A percentile compares a stretch with the other conserved stretches of the same genome.
Conservation (phyloP, 768 basidiomycete species). For the Pleurotus platypus region DNA sequence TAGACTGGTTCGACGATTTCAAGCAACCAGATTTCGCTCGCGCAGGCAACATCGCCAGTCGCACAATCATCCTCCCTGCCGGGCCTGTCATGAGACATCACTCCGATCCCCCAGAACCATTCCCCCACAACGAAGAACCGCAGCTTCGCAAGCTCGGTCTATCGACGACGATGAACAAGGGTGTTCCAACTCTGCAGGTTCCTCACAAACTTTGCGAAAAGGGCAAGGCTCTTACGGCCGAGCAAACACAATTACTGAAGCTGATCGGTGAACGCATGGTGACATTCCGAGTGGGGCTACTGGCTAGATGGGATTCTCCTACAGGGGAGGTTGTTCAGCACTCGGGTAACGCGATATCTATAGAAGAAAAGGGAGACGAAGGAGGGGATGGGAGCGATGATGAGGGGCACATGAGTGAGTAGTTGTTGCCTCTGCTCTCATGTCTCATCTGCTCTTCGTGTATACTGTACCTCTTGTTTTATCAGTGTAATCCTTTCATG, state of each 20-base stretch:
- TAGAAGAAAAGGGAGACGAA: conserved; percentile 29
- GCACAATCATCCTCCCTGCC: conserved; percentile 70
- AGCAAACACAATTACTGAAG: conserved; percentile 93
- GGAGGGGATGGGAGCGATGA: conserved; percentile 28
- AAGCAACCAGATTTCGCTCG: conserved; percentile 89
- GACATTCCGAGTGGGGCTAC: conserved; percentile 68
- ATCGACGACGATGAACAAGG: conserved; percentile 77
- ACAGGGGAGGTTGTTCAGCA: conserved; percentile 63
- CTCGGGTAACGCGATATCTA: conserved; percentile 37
- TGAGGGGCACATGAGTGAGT: conserved; percentile 51
- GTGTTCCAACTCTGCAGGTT: conserved; percentile 78
- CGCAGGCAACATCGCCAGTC: conserved; percentile 74
- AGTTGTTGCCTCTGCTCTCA: conserved; percentile 13
- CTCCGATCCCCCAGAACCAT: conserved; percentile 81
- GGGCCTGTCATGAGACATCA: conserved; percentile 84
- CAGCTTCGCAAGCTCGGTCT: conserved; percentile 92
- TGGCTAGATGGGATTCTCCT: conserved; percentile 68
- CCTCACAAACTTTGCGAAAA: conserved; percentile 85
- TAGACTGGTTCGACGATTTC: conserved; percentile 93
- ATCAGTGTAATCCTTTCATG: no score
- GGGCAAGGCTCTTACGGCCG: conserved; percentile 74
- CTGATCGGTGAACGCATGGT: conserved; percentile 89
- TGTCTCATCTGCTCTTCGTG: no score
- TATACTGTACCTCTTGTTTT: no score
- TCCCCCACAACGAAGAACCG: conserved; percentile 97